phyloP scores from a whole-genome alignment of 176 grass and related monocot species.

The Chloris gayana region DNA sequence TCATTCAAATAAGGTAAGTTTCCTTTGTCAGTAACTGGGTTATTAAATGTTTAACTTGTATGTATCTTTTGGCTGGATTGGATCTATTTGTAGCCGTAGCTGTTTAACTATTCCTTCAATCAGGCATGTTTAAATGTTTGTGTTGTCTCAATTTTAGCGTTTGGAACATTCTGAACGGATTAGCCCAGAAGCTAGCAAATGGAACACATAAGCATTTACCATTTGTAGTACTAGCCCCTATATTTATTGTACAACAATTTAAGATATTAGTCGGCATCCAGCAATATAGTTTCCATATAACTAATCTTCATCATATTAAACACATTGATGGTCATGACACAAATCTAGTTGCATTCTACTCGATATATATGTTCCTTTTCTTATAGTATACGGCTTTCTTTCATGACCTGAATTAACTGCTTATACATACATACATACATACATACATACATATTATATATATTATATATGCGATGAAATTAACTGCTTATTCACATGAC shows the following conservation, averaged over 20 bases:
- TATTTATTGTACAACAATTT: not conserved
- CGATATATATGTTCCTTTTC: not conserved
- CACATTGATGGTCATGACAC: not conserved
- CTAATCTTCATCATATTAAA: not conserved
- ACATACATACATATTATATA: too few relatives aligned
- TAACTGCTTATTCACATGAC: constrained; percentile 14
- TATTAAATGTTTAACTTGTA: not conserved
- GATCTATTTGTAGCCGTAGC: not conserved
- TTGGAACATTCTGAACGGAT: not conserved
- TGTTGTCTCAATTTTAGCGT: constrained; percentile 22
- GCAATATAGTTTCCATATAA: not conserved
- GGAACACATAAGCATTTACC: not conserved
- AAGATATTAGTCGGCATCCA: not conserved
- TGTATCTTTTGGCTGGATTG: constrained; percentile 11
- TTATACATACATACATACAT: too few relatives aligned
- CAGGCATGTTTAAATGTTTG: not conserved
- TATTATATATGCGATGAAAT: too few relatives aligned
- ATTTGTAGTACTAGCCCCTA: not conserved
- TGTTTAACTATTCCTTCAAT: constrained; percentile 9
- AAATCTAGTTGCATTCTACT: constrained; percentile 18
- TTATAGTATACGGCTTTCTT: not conserved
- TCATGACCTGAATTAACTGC: constrained; percentile 13
- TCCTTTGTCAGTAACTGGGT: not conserved
- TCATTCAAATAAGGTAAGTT: constrained; percentile 41
- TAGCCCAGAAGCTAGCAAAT: not conserved